These are phyloP conservation scores for Wallacemonas sp. DNA, from an alignment of 208 protist species.

Conservation along the genomic window DNA sequence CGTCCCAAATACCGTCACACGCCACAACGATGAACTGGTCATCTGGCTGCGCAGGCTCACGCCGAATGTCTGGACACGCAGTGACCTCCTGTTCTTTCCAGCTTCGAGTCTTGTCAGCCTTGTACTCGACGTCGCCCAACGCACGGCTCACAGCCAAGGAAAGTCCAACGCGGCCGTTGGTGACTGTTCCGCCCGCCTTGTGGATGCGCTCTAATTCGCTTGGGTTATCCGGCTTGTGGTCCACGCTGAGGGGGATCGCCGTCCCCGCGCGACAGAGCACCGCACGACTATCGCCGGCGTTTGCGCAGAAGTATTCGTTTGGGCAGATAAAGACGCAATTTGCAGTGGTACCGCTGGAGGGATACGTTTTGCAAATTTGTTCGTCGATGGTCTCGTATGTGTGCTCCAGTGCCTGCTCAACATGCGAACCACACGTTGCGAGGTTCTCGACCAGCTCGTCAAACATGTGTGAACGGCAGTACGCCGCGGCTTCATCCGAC, in stretches of 20 bases:
- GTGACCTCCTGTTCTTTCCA: constrained; percentile 83
- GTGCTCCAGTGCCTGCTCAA: constrained; percentile 60
- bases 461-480: constrained; percentile 76
- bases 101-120: constrained; percentile 47
- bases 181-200: constrained; percentile 79
- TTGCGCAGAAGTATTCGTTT: constrained; percentile 80
- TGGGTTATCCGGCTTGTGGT: constrained; percentile 88
- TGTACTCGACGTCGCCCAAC: constrained; percentile 94
- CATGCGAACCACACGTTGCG: constrained; percentile 22
- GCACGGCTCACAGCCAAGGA: constrained; percentile 92
- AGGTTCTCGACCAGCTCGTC: constrained; percentile 62
- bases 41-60: constrained; percentile 27
- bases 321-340: constrained; percentile 76
- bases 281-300: constrained; percentile 90
- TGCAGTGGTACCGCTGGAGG: constrained; percentile 79
- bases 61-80: constrained; percentile 72
- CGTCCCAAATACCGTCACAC: constrained; percentile 95
- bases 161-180: constrained; percentile 91
- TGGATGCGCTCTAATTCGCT: constrained; percentile 82
- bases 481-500: constrained; percentile 77
- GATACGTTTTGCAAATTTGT: constrained; percentile 63
- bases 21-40: constrained; percentile 92
- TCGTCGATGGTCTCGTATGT: constrained; percentile 71
- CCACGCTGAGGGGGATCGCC: constrained; percentile 75
- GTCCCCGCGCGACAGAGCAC: constrained; percentile 79